These are phyloP conservation scores for Cryphonectria radicalis DNA, from an alignment of 2,329 filamentous ascomycete genomes.

Conservation along the genomic window DNA sequence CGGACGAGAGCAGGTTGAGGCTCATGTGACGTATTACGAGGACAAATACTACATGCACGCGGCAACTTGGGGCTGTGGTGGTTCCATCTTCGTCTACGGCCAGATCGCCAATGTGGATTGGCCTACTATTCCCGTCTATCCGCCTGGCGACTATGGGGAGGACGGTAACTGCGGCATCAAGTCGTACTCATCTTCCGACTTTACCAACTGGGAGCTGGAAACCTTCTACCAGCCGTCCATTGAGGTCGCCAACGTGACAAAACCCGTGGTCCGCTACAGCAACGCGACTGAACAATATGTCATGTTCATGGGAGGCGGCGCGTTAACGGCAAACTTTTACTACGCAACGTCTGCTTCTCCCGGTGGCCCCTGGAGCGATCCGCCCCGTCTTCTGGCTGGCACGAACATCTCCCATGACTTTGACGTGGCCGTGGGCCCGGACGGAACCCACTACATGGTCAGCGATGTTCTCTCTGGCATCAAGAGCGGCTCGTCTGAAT, in stretches of 20 bases:
- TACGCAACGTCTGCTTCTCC: neutral
- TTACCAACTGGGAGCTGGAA: neutral
- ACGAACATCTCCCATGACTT: neutral
- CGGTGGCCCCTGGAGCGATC: neutral
- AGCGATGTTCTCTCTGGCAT: neutral
- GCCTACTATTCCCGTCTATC: neutral
- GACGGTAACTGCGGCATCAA: constrained; percentile 1
- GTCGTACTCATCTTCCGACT: neutral
- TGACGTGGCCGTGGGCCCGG: neutral
- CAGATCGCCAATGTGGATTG: neutral
- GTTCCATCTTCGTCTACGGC: neutral
- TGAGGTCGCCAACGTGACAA: neutral
- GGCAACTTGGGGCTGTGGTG: neutral
- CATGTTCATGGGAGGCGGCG: neutral
- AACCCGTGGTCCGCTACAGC: neutral
- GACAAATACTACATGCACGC: neutral
- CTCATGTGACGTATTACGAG: neutral
- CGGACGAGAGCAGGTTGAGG: neutral
- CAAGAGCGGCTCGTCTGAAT: neutral
- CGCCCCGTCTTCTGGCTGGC: neutral
- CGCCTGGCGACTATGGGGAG: neutral
- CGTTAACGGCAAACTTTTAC: neutral
- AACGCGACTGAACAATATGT: neutral
- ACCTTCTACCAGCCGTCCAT: neutral
- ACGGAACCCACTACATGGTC: neutral